A percentile compares a stretch with the other conserved stretches of the same genome.
phyloP scores from a whole-genome alignment of 805 yeast genomes.

The Candida xiaguanensis region DNA sequence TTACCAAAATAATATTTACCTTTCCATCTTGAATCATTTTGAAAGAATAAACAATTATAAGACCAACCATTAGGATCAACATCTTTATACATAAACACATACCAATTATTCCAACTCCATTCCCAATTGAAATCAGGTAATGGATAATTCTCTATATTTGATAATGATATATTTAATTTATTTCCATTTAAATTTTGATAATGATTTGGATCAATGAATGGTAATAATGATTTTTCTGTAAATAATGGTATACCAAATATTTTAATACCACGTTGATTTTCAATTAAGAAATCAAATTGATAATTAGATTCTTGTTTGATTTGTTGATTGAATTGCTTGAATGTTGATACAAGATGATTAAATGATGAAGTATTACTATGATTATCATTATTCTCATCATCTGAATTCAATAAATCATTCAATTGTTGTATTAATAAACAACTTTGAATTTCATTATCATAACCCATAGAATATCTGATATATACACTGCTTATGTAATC shows the following conservation, averaged over 20 bases:
- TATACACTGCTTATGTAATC: background rate
- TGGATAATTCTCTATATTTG: slow-evolving; percentile 33
- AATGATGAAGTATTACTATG: no score
- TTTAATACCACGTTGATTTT: slow-evolving; percentile 53
- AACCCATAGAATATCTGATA: slow-evolving; percentile 1
- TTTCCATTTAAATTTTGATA: slow-evolving; percentile 44
- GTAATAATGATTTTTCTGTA: slow-evolving; percentile 42
- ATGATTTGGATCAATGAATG: slow-evolving; percentile 49
- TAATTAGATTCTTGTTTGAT: slow-evolving; percentile 1
- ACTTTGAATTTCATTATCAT: slow-evolving; percentile 2
- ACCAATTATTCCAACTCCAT: slow-evolving; percentile 74
- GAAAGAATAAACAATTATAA: slow-evolving; percentile 53
- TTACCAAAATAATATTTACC: slow-evolving; percentile 57
- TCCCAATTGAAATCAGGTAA: slow-evolving; percentile 60
- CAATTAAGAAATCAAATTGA: slow-evolving; percentile 42
- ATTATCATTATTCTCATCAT: no score
- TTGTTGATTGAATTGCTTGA: slow-evolving; percentile 6
- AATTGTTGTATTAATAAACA: slow-evolving; percentile 1
- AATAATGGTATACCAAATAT: slow-evolving; percentile 51
- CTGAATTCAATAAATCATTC: background rate
- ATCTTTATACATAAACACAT: slow-evolving; percentile 63
- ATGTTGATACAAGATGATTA: slow-evolving; percentile 2
- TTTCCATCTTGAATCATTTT: slow-evolving; percentile 51
- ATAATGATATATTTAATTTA: slow-evolving; percentile 24
- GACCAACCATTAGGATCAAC: slow-evolving; percentile 87